phyloP scores from a whole-genome alignment of 2,329 filamentous ascomycete genomes.

The Diaporthe sp. region DNA sequence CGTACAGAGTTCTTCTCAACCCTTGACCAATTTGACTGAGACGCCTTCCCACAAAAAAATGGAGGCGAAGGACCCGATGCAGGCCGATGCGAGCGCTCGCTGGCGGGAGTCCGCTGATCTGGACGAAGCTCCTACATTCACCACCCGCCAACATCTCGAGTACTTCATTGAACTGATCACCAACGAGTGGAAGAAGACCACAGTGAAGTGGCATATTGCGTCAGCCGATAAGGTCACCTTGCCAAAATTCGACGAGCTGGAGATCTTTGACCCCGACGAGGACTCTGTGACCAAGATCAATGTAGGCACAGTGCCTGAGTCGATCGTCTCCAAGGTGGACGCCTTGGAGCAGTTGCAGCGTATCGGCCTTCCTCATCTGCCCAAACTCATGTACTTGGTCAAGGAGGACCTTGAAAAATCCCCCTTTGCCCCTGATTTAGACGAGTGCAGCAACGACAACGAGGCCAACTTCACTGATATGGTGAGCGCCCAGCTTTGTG shows the following conservation, averaged over 20 bases:
- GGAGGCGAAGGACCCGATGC: not conserved
- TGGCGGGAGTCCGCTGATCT: not conserved
- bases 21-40: not conserved
- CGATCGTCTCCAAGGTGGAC: not conserved
- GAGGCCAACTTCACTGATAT: not conserved
- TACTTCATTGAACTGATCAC: not conserved
- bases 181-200: not conserved
- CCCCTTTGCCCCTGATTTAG: not conserved
- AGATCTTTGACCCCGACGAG: not conserved
- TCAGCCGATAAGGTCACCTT: not conserved
- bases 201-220: not conserved
- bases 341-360: not conserved
- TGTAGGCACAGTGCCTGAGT: not conserved
- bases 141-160: not conserved
- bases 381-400: not conserved
- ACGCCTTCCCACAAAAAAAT: not conserved
- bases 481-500: not conserved
- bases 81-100: not conserved
- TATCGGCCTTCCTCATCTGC: not conserved
- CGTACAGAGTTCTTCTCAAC: not conserved
- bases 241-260: not conserved
- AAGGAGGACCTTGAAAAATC: not conserved
- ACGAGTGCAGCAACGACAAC: not conserved
- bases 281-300: not conserved
- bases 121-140: not conserved